A percentile compares a stretch with the other conserved stretches of the same genome.
Conservation (phyloP, 1,284 basidiomycete genomes). For the Leccinum cinnamomeum region DNA sequence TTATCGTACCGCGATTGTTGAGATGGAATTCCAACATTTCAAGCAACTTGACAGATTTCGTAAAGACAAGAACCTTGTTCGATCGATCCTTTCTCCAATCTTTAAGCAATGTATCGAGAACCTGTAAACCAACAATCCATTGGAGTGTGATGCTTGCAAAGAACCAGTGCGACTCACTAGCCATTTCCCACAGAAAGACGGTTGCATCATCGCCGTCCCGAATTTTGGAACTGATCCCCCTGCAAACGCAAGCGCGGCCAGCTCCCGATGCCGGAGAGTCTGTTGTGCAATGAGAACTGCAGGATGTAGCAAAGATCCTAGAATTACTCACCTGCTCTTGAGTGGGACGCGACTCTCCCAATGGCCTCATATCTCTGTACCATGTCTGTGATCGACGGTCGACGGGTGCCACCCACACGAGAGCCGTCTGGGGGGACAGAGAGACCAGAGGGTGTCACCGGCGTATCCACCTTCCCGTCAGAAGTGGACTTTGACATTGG, state of each 20-base stretch:
- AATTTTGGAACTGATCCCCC: constrained; percentile 56
- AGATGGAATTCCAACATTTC: constrained; percentile 78
- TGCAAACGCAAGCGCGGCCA: constrained; percentile 58
- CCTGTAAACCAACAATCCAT: constrained; percentile 39
- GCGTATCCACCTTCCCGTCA: constrained; percentile 36
- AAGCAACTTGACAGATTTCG: constrained; percentile 80
- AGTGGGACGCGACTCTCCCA: constrained; percentile 35
- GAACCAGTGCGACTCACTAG: constrained; percentile 43
- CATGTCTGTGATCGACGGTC: constrained; percentile 81
- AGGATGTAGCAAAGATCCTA: not conserved
- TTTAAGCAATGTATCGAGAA: constrained; percentile 62
- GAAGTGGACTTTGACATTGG: constrained; percentile 50
- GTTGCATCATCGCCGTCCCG: constrained; percentile 57
- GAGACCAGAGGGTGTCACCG: constrained; percentile 37
- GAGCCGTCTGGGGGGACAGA: constrained; percentile 46
- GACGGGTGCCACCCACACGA: constrained; percentile 40
- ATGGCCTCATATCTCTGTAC: constrained; percentile 77
- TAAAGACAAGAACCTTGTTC: constrained; percentile 86
- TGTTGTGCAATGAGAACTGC: constrained; percentile 29
- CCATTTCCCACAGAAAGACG: constrained; percentile 85
- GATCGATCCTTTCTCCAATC: constrained; percentile 62
- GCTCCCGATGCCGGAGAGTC: constrained; percentile 57
- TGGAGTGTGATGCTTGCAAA: not conserved
- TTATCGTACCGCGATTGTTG: constrained; percentile 44
- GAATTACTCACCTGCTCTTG: constrained; percentile 54